phyloP scores from a whole-genome alignment of 441 rosid genomes.

The Adansonia rubrostipa region DNA sequence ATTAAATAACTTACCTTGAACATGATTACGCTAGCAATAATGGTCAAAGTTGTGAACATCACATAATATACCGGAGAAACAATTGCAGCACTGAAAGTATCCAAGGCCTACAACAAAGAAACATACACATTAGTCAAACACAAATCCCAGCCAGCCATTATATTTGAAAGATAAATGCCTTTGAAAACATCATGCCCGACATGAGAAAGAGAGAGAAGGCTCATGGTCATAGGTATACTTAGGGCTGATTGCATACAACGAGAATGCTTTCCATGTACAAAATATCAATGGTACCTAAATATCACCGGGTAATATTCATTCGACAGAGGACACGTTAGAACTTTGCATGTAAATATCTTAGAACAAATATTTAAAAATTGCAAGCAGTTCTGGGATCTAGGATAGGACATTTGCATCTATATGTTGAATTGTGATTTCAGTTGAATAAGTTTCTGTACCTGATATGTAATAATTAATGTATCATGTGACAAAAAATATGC shows the following conservation, averaged over 20 bases:
- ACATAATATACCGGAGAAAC: constrained; percentile 74
- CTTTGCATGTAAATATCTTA: not conserved
- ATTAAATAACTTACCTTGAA: constrained; percentile 50
- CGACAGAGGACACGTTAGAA: not conserved
- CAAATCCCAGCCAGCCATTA: not conserved
- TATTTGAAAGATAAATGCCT: not conserved
- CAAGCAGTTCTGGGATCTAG: not conserved
- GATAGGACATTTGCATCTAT: not conserved
- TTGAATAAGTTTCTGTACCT: not conserved
- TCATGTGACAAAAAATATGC: not conserved
- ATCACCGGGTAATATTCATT: not conserved
- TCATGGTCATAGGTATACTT: not conserved
- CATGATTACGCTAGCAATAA: constrained; percentile 67
- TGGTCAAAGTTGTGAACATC: constrained; percentile 70
- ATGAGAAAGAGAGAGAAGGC: not conserved
- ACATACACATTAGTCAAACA: not conserved
- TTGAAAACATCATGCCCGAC: not conserved
- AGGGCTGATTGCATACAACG: not conserved
- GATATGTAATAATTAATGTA: not conserved
- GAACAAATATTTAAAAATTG: not conserved
- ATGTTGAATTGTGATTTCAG: not conserved
- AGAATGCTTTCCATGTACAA: not conserved
- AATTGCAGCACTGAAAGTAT: constrained; percentile 66
- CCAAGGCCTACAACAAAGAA: constrained; percentile 54
- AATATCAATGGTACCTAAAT: not conserved